phyloP scores from a whole-genome alignment of 306 rosid genomes.

The Alnus rubra region DNA sequence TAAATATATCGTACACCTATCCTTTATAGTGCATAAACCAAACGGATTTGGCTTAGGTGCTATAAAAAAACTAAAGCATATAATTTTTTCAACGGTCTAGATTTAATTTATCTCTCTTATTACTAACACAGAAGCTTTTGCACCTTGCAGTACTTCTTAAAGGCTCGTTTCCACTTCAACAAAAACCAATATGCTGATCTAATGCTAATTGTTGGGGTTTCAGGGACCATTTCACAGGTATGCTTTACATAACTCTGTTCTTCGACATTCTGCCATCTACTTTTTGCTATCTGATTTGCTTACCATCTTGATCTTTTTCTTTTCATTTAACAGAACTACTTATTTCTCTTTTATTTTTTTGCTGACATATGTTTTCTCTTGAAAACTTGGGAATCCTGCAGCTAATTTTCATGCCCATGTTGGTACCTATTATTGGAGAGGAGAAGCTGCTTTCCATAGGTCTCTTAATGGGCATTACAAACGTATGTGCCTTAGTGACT shows the following conservation, averaged over 20 bases:
- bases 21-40: neutral
- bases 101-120: neutral
- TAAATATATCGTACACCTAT: neutral
- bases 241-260: slow-evolving; percentile 2
- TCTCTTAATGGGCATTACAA: slow-evolving; percentile 52
- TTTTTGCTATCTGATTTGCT: slow-evolving; percentile 22
- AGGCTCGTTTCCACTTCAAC: slow-evolving; percentile 80
- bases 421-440: slow-evolving; percentile 66
- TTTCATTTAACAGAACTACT: neutral
- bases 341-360: neutral
- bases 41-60: neutral
- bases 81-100: no score
- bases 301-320: neutral
- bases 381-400: slow-evolving; percentile 30
- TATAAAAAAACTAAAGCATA: neutral
- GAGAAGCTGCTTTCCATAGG: slow-evolving; percentile 68
- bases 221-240: slow-evolving; percentile 74
- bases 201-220: slow-evolving; percentile 60
- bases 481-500: slow-evolving; percentile 43
- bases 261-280: slow-evolving; percentile 18
- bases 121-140: neutral
- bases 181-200: slow-evolving; percentile 84
- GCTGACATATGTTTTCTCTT: neutral
- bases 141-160: slow-evolving; percentile 76
- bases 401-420: slow-evolving; percentile 72